Conservation (phyloP, 2,329 filamentous ascomycete species). For the Alternaria burnsii region DNA sequence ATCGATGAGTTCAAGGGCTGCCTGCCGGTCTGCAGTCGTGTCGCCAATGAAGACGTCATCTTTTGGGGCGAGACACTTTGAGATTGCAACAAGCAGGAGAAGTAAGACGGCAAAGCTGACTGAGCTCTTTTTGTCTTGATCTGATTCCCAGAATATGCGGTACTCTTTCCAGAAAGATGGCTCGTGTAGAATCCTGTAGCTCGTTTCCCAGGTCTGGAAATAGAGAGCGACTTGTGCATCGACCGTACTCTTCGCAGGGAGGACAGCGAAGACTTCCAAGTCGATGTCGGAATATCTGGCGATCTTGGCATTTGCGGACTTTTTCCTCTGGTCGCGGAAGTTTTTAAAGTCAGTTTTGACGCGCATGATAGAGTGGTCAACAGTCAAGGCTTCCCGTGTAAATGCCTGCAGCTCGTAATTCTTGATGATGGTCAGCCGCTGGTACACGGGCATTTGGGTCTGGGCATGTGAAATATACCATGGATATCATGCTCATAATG, state of each 20-base stretch:
- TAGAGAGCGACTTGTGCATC: slow-evolving; percentile 59
- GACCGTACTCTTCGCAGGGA: slow-evolving; percentile 49
- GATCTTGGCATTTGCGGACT: slow-evolving; percentile 30
- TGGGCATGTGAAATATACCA: slow-evolving; percentile 33
- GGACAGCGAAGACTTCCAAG: slow-evolving; percentile 46
- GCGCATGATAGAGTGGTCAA: slow-evolving; percentile 41
- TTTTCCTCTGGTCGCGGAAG: slow-evolving; percentile 43
- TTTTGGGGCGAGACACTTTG: slow-evolving; percentile 46
- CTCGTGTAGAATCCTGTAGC: slow-evolving; percentile 62
- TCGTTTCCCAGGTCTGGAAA: slow-evolving; percentile 60
- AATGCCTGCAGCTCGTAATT: slow-evolving; percentile 50
- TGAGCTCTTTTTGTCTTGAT: slow-evolving; percentile 31
- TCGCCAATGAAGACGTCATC: slow-evolving; percentile 54
- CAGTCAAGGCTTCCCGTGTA: slow-evolving; percentile 41
- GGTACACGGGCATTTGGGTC: not conserved
- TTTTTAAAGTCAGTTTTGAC: slow-evolving; percentile 46
- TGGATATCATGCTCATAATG: slow-evolving; percentile 45
- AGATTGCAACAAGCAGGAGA: slow-evolving; percentile 51
- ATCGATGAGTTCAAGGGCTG: slow-evolving; percentile 50
- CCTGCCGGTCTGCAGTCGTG: slow-evolving; percentile 53
- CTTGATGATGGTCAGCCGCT: slow-evolving; percentile 27
- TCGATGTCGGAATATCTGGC: slow-evolving; percentile 30
- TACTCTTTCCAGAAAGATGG: slow-evolving; percentile 64
- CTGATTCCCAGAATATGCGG: slow-evolving; percentile 55
- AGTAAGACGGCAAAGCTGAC: slow-evolving; percentile 52